A percentile compares a stretch with the other conserved stretches of the same genome.
Conservation (phyloP, 148 eudicot species). For the Talinum fruticosum region DNA sequence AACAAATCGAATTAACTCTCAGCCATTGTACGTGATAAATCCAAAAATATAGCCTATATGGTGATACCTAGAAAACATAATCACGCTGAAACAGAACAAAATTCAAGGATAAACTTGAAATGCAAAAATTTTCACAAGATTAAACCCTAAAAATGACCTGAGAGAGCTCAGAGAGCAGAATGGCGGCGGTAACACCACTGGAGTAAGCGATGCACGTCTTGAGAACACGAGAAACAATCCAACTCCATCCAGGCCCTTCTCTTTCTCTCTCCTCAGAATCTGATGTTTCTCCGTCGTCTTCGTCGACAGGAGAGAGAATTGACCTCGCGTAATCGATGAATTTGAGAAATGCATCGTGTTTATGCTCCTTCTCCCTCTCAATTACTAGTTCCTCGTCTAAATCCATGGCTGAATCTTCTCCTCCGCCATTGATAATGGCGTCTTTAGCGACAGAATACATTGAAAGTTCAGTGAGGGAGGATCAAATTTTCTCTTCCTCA, state of each 20-base stretch:
- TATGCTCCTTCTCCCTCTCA: conserved; percentile 10
- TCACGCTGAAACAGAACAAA: neutral
- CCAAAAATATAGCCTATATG: neutral
- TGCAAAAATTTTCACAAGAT: neutral
- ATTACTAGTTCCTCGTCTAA: conserved; percentile 17
- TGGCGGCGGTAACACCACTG: conserved; percentile 87
- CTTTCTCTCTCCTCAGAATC: conserved; percentile 30
- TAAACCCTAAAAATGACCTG: conserved; percentile 35
- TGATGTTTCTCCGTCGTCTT: conserved; percentile 28
- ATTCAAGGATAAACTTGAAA: neutral
- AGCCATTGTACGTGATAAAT: neutral
- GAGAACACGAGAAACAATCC: conserved; percentile 78
- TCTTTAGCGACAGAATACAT: conserved; percentile 9
- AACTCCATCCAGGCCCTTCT: conserved; percentile 68
- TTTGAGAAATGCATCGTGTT: conserved; percentile 53
- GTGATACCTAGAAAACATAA: neutral
- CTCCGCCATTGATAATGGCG: conserved; percentile 12
- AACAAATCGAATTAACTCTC: neutral
- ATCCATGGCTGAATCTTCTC: conserved; percentile 40
- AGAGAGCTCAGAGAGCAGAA: conserved; percentile 81
- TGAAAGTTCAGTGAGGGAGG: neutral
- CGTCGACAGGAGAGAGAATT: conserved; percentile 40
- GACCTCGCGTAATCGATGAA: conserved; percentile 73
- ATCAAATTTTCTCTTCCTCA: neutral
- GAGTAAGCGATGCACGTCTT: conserved; percentile 75